Percentiles rank a stretch among this genome's conserved stretches.
Conservation (phyloP, 768 basidiomycete species). For the Lactifluus subvellereus region DNA sequence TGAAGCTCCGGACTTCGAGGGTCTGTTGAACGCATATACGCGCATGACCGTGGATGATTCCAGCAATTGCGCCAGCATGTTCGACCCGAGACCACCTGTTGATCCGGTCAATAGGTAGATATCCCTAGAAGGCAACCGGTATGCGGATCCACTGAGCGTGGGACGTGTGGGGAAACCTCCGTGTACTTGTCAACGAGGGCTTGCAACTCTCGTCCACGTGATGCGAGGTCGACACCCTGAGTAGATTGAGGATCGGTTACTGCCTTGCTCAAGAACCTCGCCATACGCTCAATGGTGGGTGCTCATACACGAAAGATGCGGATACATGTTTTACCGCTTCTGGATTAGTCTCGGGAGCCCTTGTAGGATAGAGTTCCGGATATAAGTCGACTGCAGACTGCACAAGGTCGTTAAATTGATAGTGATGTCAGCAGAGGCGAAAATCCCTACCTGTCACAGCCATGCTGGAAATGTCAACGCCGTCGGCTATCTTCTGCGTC, state of each 20-base stretch:
- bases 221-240: constrained; percentile 1
- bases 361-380: constrained; percentile 28
- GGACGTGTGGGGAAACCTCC: constrained; percentile 20
- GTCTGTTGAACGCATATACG: constrained; percentile 28
- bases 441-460: constrained; percentile 36
- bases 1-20: constrained; percentile 6
- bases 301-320: constrained; percentile 25
- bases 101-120: constrained; percentile 27
- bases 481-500: constrained; percentile 27
- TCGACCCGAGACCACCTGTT: constrained; percentile 27
- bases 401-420: not conserved
- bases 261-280: constrained; percentile 14
- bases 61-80: constrained; percentile 25
- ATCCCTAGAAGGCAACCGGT: not conserved
- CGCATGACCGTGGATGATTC: constrained; percentile 14
- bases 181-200: constrained; percentile 25
- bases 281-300: constrained; percentile 26
- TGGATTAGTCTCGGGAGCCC: constrained; percentile 24
- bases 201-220: constrained; percentile 23
- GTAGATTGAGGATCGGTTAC: constrained; percentile 5
- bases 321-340: constrained; percentile 20
- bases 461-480: constrained; percentile 36
- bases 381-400: constrained; percentile 28
- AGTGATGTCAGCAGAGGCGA: not conserved
- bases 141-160: not conserved